Evolutionary conservation across 2,329 filamentous ascomycete species (phyloP).

Genomic region (Cadophora gregata): DNA sequence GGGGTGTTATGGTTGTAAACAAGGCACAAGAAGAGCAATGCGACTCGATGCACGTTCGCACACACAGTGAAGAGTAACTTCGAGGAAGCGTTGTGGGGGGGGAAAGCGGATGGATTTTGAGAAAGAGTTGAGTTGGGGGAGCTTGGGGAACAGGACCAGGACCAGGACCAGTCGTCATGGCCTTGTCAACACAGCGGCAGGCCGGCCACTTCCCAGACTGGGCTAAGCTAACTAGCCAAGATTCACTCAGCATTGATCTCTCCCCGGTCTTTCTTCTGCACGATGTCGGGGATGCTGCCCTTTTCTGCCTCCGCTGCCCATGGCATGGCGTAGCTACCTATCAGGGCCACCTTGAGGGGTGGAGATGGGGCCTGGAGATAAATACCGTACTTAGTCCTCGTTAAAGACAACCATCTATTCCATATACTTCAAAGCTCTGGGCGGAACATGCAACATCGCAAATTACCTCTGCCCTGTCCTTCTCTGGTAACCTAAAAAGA

Average conservation of each 20-base stretch:
- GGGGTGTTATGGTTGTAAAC: constrained; percentile 3
- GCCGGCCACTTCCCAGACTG: constrained; percentile 5
- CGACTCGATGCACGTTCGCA: background rate
- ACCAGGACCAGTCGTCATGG: constrained; percentile 19
- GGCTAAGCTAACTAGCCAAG: background rate
- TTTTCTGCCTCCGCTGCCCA: background rate
- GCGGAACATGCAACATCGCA: background rate
- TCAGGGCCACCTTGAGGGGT: background rate
- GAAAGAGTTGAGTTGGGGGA: constrained; percentile 16
- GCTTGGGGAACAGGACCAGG: constrained; percentile 7
- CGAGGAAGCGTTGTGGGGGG: background rate
- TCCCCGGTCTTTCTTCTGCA: constrained; percentile 5
- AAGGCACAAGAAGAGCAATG: constrained; percentile 11
- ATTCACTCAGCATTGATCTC: background rate
- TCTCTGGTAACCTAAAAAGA: background rate
- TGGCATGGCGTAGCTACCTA: background rate
- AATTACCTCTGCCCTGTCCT: background rate
- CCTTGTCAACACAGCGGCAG: constrained; percentile 3
- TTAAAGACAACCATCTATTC: background rate
- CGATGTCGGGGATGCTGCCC: background rate
- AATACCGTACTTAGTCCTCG: background rate
- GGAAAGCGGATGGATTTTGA: constrained; percentile 4
- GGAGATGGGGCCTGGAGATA: background rate
- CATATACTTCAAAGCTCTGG: background rate
- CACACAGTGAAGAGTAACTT: background rate